Evolutionary conservation across 345 rosid species (phyloP), one percentile per base, ranked within the genome.

Genomic region (Eucalyptus regnans): DNA sequence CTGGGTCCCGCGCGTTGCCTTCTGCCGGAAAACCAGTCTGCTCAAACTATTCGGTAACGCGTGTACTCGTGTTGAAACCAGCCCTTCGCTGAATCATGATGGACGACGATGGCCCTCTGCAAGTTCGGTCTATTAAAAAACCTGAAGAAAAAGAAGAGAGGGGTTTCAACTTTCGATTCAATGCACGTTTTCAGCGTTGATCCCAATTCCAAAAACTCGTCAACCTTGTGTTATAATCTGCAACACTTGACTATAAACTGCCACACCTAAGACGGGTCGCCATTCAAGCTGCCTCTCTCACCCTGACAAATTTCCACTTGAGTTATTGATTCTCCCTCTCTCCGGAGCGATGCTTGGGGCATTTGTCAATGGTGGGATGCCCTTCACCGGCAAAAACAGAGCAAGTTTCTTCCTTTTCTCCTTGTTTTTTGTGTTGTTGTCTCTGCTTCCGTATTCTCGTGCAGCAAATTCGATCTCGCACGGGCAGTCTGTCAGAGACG

Each of bases 381-480:
- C 56, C 25, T 50, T 54, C 68, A 58, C 31, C 49, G 8, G 49
- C 7, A 1, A 86, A 52, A 23, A 52, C 44, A 27, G 48, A 58
- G 62, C 88, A 87, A 87, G 44, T 87, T 86, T 86, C 89, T 86
- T 88, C 51, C 88, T 87, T 87, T 87, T 83, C 66, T 86, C 88
- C 11, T 90, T 93, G 27, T 58, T 92, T 41, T 87, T 85, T 66
- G 41, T 90, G 23, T 88, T 89, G 50, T 80, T 86, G 41, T 90
- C 88, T 87, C 86, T 85, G 60, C 64, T 43, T 87, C 86, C 90
- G 27, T 88, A 91, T 89, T 93, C 93, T 64, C 66, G 66, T 50
- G 93, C 93, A 16, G 90, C 88, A 23, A 56, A 56, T 56, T 56
- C 29, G 27, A 56, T 56, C 62, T 56, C 62, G 29, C 29, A 13